Conservation (phyloP, 768 basidiomycete species). For the Auriscalpium microsporum region DNA sequence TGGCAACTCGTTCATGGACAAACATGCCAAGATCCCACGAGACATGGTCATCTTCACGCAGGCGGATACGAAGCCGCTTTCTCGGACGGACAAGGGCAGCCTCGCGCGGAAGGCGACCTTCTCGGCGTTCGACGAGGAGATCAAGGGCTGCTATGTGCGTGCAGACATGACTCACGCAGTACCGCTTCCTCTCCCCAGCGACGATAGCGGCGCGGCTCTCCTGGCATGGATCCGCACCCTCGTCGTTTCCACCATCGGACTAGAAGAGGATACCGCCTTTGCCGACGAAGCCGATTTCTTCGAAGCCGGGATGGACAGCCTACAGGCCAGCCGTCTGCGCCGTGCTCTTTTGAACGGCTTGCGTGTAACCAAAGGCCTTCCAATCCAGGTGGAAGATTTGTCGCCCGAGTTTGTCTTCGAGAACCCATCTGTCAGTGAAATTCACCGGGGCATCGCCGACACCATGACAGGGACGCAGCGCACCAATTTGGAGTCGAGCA, state of each 20-base stretch:
- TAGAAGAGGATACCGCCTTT: conserved; percentile 6
- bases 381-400: background rate
- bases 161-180: conserved; percentile 16
- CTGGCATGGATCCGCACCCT: conserved; percentile 13
- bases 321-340: conserved; percentile 30
- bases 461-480: background rate
- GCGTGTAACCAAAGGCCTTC: background rate
- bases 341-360: conserved; percentile 10
- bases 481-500: background rate
- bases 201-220: conserved; percentile 14
- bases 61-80: conserved; percentile 23
- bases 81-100: conserved; percentile 32
- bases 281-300: conserved; percentile 28
- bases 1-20: conserved; percentile 29
- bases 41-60: conserved; percentile 33
- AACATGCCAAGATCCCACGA: conserved; percentile 28
- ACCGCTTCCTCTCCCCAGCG: conserved; percentile 19
- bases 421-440: background rate
- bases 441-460: background rate
- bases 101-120: conserved; percentile 27
- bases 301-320: conserved; percentile 33
- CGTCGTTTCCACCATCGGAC: conserved; percentile 17
- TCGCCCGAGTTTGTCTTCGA: conserved; percentile 6
- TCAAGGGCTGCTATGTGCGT: conserved; percentile 26
- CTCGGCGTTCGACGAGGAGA: conserved; percentile 25